Base-by-base conservation (phyloP, 1,284 basidiomycete species). In the Leccinum ponderosum region DNA sequence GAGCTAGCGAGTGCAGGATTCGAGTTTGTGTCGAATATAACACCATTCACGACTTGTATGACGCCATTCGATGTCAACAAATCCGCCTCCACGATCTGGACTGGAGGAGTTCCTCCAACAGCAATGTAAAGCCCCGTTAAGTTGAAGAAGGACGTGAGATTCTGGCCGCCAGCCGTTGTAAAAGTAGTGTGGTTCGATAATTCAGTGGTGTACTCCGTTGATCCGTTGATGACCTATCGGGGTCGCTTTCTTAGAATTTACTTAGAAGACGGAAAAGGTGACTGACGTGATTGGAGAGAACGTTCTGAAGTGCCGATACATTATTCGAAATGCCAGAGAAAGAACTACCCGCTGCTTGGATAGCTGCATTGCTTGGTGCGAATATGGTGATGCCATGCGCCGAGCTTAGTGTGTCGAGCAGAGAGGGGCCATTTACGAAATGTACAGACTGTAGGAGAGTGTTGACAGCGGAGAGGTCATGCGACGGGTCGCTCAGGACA, bases 51-150 rank as follows among this genome's bases (percentile, higher is more conserved):
- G 55, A 90, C 73, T 71, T 93, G 89, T 6, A 91, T 69, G 25
- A 93, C 91, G 61, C 91, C 91, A 66, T 93, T 93, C 31, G 79
- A 71, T 27, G 85, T 74, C 65, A 93, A 78, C 7, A 92, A 79
- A 70, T 94, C 89, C 25, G 84, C 76, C 57, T 80, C 77, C 25
- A 89, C 70, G 68, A 94, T 86, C 64, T 75, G 75, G 8, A 87
- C 88, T 15, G 81, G 82, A 8, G 81, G 76, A 42, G 65, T 65
- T 52, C 82, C 82, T 29, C 82, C 83, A 11, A 76, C 80, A 22
- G 75, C 80, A 59, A 93, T 84, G 70, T 78, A 93, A 0, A 80
- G 75, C 3, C 91, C 91, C 1, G 85, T 82, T 1, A 76, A 76
- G 73, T 92, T 92, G 62, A 78, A 73, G 14, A 68, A 68, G 71